Evolutionary conservation across 352 stramenopile genomes (phyloP), one percentile per base, ranked within the genome.

Genomic region (Phytophthora macrochlamydospora): DNA sequence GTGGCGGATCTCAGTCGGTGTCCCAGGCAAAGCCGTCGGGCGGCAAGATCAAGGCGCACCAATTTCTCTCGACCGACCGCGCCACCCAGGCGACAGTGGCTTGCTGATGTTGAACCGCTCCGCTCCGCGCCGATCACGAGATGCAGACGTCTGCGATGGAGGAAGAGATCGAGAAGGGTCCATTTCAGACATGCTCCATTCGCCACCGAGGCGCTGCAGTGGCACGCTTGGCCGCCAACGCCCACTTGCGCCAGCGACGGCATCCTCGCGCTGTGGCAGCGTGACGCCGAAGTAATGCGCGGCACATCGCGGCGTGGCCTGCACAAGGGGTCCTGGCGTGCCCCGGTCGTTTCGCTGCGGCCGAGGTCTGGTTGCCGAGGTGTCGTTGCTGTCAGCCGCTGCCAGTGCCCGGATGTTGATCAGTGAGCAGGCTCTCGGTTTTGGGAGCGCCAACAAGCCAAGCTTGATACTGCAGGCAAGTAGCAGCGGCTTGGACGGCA

Each of bases 81-180:
- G 18, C 40, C 12, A 46, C 40, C 9, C 8, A 24, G 14, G 43
- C 43, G 43, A 49, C 43, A 29, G 24, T 2, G 14, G 43, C 13
- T 49, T 49, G 43, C 43, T 49, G 43, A 49, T 49, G 43, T 49
- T 8, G 43, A 49, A 49, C 14, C 40, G 18, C 43, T 49, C 29
- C 0, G 6, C 43, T 6, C 35, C 35, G 9, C 40, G 14, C 43
- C 18, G 43, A 49, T 49, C 43, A n/a, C 43, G 43, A 29, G 43
- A 49, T 49, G 43, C 43, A 28, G 18, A 29, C 6, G 35, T 40
- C 35, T 40, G 35, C 35, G 35, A 40, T 40, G 35, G 35, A 40
- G 35, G 6, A 6, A 6, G 35, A 40, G 35, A 40, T 6, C 35
- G 35, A 40, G 35, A 0, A 40, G 35, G 6, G 9, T 6, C 35